Evolutionary conservation across 148 eudicot genomes (phyloP), one percentile per base, ranked within the genome.

Genomic region (Vaccinium macrocarpon): DNA sequence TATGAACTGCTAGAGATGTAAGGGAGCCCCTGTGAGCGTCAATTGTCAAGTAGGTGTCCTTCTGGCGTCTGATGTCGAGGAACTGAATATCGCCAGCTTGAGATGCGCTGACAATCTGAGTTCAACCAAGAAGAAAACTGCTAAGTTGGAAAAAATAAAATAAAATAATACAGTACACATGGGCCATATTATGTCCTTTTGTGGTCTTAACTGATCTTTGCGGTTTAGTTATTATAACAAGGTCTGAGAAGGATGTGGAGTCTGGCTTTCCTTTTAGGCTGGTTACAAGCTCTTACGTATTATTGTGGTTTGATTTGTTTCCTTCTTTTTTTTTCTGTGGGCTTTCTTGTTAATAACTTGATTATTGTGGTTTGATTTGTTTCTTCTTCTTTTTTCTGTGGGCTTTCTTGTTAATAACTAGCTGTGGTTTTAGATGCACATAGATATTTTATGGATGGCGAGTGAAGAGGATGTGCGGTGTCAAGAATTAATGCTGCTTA

Each of bases 11-110:
- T 76, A 97, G 84, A 57, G 99, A 94, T 16, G 97, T 94, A 71
- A 97, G 94, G 25, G 99, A 97, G 42, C 99, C 99, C 86, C 98
- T 90, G 80, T 95, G 96, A 85, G 98, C 98, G 70, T 97, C 95
- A 42, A 97, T 95, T 15, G 99, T 92, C 74, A 97, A 91, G 88
- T 93, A 97, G 53, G 95, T 81, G 27, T 91, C 90, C 21, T 86
- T 87, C 42, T 87, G 88, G 77, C 87, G 89, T 93, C 99, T 97
- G 79, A 94, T 90, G 83, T 97, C 99, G 2, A 97, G 92, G 84
- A 97, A 95, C 89, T 97, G 96, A 55, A 97, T 97, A 76, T 95
- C 95, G 75, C 99, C 99, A 5, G 97, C 98, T 87, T 93, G 98
- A 84, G 99, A 97, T 78, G 99, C 99, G 78, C 98, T 94, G 51